Conservation (phyloP, 495 filamentous ascomycete genomes). For the Parathielavia appendiculata region DNA sequence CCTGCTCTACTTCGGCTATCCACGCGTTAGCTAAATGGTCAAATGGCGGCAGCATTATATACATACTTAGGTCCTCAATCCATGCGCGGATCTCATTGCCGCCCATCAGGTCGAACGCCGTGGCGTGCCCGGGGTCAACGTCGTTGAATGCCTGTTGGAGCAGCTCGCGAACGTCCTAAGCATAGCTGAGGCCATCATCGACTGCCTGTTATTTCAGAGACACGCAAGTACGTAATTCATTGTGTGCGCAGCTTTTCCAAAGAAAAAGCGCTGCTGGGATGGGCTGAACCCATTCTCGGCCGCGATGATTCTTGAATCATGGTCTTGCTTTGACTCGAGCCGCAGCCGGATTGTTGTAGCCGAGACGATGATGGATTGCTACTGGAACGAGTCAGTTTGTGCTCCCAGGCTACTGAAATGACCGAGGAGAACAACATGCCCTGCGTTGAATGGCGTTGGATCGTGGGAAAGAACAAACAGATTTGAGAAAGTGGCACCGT, state of each 20-base stretch:
- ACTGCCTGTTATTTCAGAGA: constrained; percentile 7
- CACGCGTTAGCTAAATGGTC: not conserved
- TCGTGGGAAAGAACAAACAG: too few relatives aligned
- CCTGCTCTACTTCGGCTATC: not conserved
- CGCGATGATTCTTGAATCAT: too few relatives aligned
- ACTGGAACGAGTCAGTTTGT: too few relatives aligned
- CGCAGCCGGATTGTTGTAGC: too few relatives aligned
- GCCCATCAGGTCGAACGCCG: constrained; percentile 12
- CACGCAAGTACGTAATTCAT: not conserved
- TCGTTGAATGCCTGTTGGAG: not conserved
- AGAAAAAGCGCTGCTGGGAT: not conserved
- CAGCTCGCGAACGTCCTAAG: not conserved
- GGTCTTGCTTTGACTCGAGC: too few relatives aligned
- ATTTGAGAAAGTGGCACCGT: too few relatives aligned
- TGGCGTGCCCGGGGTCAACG: not conserved
- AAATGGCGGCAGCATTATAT: not conserved
- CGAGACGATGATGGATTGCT: too few relatives aligned
- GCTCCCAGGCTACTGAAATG: too few relatives aligned
- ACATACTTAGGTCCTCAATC: constrained; percentile 1
- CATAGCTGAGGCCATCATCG: not conserved
- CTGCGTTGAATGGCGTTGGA: too few relatives aligned
- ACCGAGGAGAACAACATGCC: too few relatives aligned
- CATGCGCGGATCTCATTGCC: constrained; percentile 3
- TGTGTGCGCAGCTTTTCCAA: not conserved
- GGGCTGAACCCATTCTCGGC: not conserved